Evolutionary conservation across 805 yeast genomes (phyloP), one percentile per base, ranked within the genome.

Genomic region (Candida maltosa): DNA sequence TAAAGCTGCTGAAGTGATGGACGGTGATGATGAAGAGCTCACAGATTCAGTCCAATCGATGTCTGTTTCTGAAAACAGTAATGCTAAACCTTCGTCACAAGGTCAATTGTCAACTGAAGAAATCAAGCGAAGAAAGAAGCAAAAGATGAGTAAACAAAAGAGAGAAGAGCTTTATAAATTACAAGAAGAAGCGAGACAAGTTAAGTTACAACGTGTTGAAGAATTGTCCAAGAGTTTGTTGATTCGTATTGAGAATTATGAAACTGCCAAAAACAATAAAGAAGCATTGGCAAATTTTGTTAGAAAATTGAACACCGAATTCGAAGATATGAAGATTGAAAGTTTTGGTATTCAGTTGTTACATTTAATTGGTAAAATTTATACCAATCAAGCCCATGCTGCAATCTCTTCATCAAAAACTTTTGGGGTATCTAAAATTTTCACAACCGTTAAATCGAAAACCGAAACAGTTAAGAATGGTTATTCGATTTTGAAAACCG

Each of bases 311-410:
- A 59, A 63, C 26, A 64, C 66, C 36, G 93, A 85, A 52, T 75
- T 84, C 29, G 89, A 84, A 46, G 84, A 84, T 42, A 67, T 93
- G 54, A 93, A 93, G 58, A 77, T 87, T 73, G 98, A 93, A 69
- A 86, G 96, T 35, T 93, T 93, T 64, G 99, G 99, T 10, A 62
- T 91, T 33, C 95, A 91, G 60, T 69, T 93, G 33, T 65, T 91
- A 45, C 88, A 83, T 46, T 66, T 91, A 14, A 83, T 93, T 42
- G 97, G 97, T 14, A 74, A 73, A 41, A 76, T 86, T 4, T 93
- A 93, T 60, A 71, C 71, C 37, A 69, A 75, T 23, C 87, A 87
- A 52, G 95, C 94, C 2, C 69, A 76, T 39, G 86, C 84, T 16
- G 79, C 76, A 39, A 62, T 87, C 35, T 78, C 76, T 51, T 78